These are phyloP conservation scores for Pouteria campechiana DNA, from an alignment of 179 eudicot genomes.

Conservation along the genomic window DNA sequence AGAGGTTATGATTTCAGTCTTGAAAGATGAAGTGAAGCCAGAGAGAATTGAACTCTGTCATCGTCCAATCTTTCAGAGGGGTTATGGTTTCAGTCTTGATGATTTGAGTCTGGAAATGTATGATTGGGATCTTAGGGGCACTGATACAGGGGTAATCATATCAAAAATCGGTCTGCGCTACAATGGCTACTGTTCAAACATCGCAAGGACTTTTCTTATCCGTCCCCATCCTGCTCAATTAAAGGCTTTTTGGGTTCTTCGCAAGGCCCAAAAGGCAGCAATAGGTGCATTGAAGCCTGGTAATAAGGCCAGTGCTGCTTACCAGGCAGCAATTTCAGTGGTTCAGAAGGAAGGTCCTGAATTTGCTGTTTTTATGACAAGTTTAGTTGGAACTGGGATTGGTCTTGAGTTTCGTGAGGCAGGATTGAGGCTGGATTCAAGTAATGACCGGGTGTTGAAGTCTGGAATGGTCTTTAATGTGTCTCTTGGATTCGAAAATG, in stretches of 20 bases:
- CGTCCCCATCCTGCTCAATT: conserved; percentile 57
- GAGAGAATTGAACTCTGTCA: conserved; percentile 85
- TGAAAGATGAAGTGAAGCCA: conserved; percentile 69
- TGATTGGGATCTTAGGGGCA: conserved; percentile 57
- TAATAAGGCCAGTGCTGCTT: conserved; percentile 39
- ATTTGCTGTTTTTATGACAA: conserved; percentile 51
- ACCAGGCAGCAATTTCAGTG: conserved; percentile 53
- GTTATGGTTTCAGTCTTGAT: conserved; percentile 75
- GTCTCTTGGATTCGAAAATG: conserved; percentile 68
- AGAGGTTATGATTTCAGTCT: too few relatives aligned
- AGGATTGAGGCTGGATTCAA: conserved; percentile 52
- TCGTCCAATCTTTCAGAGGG: conserved; percentile 93
- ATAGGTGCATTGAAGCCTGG: conserved; percentile 66
- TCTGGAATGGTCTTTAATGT: conserved; percentile 81
- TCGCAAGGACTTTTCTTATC: conserved; percentile 68
- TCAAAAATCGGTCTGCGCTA: conserved; percentile 84
- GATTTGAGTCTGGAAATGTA: conserved; percentile 73
- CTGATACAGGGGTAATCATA: conserved; percentile 68
- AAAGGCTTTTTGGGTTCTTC: conserved; percentile 73
- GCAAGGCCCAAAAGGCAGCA: conserved; percentile 88
- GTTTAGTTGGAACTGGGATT: conserved; percentile 83
- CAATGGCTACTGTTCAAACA: conserved; percentile 73
- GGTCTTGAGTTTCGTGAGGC: conserved; percentile 96
- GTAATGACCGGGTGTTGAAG: conserved; percentile 57
- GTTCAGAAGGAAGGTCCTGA: conserved; percentile 79